Evolutionary conservation across 2,329 filamentous ascomycete genomes (phyloP).

Genomic region (Pseudogymnoascus sp.): DNA sequence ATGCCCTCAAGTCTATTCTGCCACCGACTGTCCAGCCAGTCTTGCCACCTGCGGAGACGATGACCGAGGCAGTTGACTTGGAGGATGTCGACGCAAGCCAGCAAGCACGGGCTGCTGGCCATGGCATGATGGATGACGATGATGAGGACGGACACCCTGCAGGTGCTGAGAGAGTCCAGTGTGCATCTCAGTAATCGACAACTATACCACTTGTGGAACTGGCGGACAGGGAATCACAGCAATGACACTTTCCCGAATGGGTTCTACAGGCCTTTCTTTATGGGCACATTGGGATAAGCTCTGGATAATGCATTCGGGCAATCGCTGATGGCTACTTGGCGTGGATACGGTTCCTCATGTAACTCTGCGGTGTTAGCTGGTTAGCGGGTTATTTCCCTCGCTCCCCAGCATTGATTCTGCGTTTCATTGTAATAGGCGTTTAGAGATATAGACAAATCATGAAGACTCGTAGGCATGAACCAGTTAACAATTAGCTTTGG

Average conservation of each 20-base stretch:
- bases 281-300: neutral
- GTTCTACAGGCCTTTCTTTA: neutral
- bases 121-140: slow-evolving; percentile 62
- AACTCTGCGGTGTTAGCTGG: neutral
- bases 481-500: slow-evolving; percentile 4
- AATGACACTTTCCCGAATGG: neutral
- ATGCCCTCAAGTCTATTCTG: slow-evolving; percentile 76
- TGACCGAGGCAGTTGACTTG: slow-evolving; percentile 83
- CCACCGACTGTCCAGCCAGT: slow-evolving; percentile 52
- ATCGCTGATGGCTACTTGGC: neutral
- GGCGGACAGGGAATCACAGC: neutral
- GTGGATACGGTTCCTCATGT: neutral
- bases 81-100: slow-evolving; percentile 73
- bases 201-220: neutral
- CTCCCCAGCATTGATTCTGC: neutral
- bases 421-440: slow-evolving; percentile 9
- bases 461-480: neutral
- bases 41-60: slow-evolving; percentile 69
- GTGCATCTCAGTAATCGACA: slow-evolving; percentile 68
- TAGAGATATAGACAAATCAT: slow-evolving; percentile 8
- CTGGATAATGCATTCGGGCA: neutral
- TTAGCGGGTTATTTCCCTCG: neutral
- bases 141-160: slow-evolving; percentile 65
- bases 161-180: slow-evolving; percentile 74
- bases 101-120: slow-evolving; percentile 60